These are phyloP conservation scores for Garcia nutans DNA, from an alignment of 345 rosid genomes.

Conservation along the genomic window DNA sequence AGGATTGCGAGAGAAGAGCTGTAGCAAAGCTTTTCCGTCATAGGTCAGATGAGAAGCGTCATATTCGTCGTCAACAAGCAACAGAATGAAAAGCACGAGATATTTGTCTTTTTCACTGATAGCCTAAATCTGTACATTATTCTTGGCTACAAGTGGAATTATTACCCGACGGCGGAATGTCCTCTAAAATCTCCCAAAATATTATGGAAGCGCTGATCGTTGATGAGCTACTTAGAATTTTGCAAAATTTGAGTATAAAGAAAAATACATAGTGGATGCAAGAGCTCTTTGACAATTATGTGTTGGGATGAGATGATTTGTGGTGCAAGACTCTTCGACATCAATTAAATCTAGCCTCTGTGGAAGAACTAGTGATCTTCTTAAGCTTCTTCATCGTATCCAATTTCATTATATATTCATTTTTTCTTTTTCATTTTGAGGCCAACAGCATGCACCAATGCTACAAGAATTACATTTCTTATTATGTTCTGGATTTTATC, in stretches of 20 bases:
- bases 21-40: slow-evolving; percentile 84
- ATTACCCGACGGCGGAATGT: not conserved
- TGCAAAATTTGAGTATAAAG: not conserved
- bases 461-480: not conserved
- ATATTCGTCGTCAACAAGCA: slow-evolving; percentile 34
- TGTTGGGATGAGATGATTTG: slow-evolving; percentile 1
- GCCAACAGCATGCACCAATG: not conserved
- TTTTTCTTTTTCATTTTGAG: slow-evolving; percentile 8
- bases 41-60: slow-evolving; percentile 69
- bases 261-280: not conserved
- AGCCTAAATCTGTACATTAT: slow-evolving; percentile 21
- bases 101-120: not conserved
- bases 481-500: not conserved
- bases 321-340: not conserved
- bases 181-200: not conserved
- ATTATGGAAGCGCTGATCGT: not conserved
- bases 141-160: slow-evolving; percentile 3
- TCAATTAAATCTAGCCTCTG: slow-evolving; percentile 1
- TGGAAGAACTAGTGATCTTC: not conserved
- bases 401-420: slow-evolving; percentile 3
- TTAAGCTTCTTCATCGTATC: slow-evolving; percentile 2
- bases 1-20: slow-evolving; percentile 96
- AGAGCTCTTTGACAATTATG: not conserved
- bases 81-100: slow-evolving; percentile 24
- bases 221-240: not conserved